These are phyloP conservation scores for Pythium monospermum DNA, from an alignment of 352 stramenopile species.

Conservation along the genomic window DNA sequence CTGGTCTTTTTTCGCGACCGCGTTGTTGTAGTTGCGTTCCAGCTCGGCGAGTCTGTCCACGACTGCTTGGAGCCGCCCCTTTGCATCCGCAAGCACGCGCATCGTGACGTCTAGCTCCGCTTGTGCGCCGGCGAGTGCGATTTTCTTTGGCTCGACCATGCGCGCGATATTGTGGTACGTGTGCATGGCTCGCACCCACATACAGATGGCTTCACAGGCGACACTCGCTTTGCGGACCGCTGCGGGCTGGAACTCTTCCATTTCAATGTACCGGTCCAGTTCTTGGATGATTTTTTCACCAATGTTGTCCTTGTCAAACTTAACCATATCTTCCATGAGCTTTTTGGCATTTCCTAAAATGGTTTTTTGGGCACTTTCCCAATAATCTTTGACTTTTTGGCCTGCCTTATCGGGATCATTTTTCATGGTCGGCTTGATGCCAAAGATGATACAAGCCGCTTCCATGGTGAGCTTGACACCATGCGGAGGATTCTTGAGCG, in stretches of 20 bases:
- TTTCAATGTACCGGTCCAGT: slow-evolving; percentile 87
- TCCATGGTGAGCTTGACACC: slow-evolving; percentile 89
- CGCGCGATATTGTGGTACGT: slow-evolving; percentile 91
- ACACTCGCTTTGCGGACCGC: slow-evolving; percentile 88
- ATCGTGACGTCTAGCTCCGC: slow-evolving; percentile 85
- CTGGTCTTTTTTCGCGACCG: slow-evolving; percentile 86
- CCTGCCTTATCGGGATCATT: slow-evolving; percentile 86
- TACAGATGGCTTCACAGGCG: slow-evolving; percentile 91
- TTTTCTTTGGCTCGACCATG: slow-evolving; percentile 91
- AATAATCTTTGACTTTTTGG: slow-evolving; percentile 90
- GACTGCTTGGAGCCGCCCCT: slow-evolving; percentile 74
- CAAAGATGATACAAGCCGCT: slow-evolving; percentile 92
- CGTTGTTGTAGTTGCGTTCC: slow-evolving; percentile 83
- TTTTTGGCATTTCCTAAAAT: slow-evolving; percentile 86
- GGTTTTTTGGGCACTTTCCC: slow-evolving; percentile 85
- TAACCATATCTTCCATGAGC: slow-evolving; percentile 88
- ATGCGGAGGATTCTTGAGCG: slow-evolving; percentile 83
- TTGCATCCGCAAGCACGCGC: slow-evolving; percentile 80
- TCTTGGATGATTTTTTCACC: slow-evolving; percentile 83
- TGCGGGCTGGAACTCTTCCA: slow-evolving; percentile 88
- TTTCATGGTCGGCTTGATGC: slow-evolving; percentile 89
- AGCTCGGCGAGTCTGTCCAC: slow-evolving; percentile 88
- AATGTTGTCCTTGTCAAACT: slow-evolving; percentile 90
- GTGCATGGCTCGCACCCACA: slow-evolving; percentile 93
- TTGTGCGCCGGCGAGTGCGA: slow-evolving; percentile 78